phyloP scores from a whole-genome alignment of 1,139 yeast species.

The Hemisphaericaspora xylanilytica region DNA sequence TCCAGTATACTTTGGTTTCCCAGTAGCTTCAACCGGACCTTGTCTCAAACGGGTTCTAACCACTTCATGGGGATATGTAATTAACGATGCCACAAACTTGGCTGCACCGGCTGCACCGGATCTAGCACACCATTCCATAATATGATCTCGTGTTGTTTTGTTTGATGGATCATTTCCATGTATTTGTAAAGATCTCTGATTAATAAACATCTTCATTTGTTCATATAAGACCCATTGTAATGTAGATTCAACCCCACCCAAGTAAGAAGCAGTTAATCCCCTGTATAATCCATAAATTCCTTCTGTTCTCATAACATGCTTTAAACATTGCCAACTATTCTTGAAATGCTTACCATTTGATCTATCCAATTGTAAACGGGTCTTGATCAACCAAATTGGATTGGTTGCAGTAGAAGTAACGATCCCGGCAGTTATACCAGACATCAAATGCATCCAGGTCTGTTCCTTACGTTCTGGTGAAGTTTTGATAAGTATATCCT shows the following conservation, averaged over 20 bases:
- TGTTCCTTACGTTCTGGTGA: constrained; percentile 75
- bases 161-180: constrained; percentile 42
- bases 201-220: constrained; percentile 79
- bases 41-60: constrained; percentile 94
- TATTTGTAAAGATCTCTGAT: constrained; percentile 50
- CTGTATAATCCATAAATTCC: constrained; percentile 79
- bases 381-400: constrained; percentile 98
- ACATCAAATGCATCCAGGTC: constrained; percentile 78
- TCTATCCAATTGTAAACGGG: constrained; percentile 88
- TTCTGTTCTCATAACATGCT: constrained; percentile 67
- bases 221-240: constrained; percentile 97
- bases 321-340: constrained; percentile 83
- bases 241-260: constrained; percentile 92
- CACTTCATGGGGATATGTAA: constrained; percentile 97
- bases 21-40: constrained; percentile 75
- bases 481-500: constrained; percentile 66
- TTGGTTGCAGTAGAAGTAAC: constrained; percentile 97
- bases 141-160: constrained; percentile 58
- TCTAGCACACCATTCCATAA: constrained; percentile 90
- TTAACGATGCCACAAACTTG: constrained; percentile 84
- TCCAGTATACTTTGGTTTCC: constrained; percentile 85
- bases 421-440: constrained; percentile 94
- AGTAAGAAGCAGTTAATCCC: constrained; percentile 90
- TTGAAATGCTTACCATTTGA: constrained; percentile 62
- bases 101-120: constrained; percentile 99